Evolutionary conservation across 2,329 filamentous ascomycete genomes (phyloP).

Genomic region (Lasiodiplodia hormozganensis): DNA sequence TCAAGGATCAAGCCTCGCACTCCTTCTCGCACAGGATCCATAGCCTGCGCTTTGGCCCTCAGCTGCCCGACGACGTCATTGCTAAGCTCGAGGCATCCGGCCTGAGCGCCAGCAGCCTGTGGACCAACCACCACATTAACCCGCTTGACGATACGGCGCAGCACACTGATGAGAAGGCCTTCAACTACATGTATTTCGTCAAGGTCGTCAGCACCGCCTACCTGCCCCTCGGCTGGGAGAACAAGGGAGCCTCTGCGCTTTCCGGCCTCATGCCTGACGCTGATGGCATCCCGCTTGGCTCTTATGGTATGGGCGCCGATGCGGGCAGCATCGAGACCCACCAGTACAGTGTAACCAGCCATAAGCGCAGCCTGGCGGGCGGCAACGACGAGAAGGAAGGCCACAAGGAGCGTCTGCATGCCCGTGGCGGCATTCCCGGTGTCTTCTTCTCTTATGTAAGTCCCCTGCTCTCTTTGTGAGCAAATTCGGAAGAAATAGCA

Average conservation of each 20-base stretch:
- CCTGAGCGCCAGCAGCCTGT: constrained; percentile 61
- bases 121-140: constrained; percentile 91
- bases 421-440: constrained; percentile 89
- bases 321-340: constrained; percentile 94
- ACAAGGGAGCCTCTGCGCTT: constrained; percentile 51
- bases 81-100: constrained; percentile 63
- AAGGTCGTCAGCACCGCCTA: constrained; percentile 98
- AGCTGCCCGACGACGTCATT: constrained; percentile 75
- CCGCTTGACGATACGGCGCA: constrained; percentile 84
- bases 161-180: constrained; percentile 79
- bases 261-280: constrained; percentile 34
- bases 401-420: constrained; percentile 90
- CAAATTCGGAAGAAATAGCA: not conserved
- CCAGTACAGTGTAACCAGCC: constrained; percentile 97
- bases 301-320: constrained; percentile 59
- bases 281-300: constrained; percentile 48
- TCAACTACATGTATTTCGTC: constrained; percentile 99
- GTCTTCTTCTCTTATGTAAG: constrained; percentile 98
- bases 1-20: constrained; percentile 75
- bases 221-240: constrained; percentile 87
- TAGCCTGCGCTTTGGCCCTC: constrained; percentile 88
- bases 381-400: constrained; percentile 86
- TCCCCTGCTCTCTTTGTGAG: constrained; percentile 34
- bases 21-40: constrained; percentile 91
- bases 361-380: constrained; percentile 85